Evolutionary conservation across 495 filamentous ascomycete genomes (phyloP).

Genomic region (Aspergillus baeticus): DNA sequence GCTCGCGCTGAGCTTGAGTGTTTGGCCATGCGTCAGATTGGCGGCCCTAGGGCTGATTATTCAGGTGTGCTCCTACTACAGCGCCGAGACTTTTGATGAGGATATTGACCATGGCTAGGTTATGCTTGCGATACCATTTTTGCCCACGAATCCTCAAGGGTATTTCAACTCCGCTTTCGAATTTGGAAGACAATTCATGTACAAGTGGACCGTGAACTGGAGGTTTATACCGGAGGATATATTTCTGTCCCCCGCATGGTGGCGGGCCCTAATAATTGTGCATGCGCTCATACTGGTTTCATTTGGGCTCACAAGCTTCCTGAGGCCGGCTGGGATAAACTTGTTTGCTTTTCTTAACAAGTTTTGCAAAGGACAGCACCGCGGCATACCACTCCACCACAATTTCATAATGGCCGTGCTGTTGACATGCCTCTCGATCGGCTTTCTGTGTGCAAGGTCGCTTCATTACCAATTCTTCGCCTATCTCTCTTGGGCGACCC

Average conservation of each 20-base stretch:
- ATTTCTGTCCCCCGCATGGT: constrained; percentile 77
- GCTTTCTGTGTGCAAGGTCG: constrained; percentile 85
- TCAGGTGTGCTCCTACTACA: constrained; percentile 51
- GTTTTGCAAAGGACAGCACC: constrained; percentile 51
- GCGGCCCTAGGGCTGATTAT: constrained; percentile 68
- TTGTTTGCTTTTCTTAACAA: constrained; percentile 50
- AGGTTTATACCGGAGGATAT: constrained; percentile 79
- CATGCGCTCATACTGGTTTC: constrained; percentile 64
- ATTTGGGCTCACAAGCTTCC: constrained; percentile 60
- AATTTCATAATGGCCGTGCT: constrained; percentile 75
- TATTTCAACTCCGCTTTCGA: constrained; percentile 86
- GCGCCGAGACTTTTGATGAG: background rate
- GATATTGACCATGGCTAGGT: constrained; percentile 35
- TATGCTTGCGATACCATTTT: constrained; percentile 73
- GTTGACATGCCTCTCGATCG: constrained; percentile 77
- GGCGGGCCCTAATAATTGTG: constrained; percentile 61
- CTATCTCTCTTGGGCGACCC: constrained; percentile 88
- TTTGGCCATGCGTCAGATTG: constrained; percentile 60
- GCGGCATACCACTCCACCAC: constrained; percentile 61
- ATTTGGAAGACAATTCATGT: constrained; percentile 83
- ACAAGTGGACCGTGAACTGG: constrained; percentile 99
- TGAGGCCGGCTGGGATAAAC: constrained; percentile 47
- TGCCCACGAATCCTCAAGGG: constrained; percentile 61
- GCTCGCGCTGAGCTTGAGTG: constrained; percentile 66
- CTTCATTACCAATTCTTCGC: constrained; percentile 98